These are phyloP conservation scores for Terfezia boudieri DNA, from an alignment of 495 filamentous ascomycete genomes.

Conservation along the genomic window DNA sequence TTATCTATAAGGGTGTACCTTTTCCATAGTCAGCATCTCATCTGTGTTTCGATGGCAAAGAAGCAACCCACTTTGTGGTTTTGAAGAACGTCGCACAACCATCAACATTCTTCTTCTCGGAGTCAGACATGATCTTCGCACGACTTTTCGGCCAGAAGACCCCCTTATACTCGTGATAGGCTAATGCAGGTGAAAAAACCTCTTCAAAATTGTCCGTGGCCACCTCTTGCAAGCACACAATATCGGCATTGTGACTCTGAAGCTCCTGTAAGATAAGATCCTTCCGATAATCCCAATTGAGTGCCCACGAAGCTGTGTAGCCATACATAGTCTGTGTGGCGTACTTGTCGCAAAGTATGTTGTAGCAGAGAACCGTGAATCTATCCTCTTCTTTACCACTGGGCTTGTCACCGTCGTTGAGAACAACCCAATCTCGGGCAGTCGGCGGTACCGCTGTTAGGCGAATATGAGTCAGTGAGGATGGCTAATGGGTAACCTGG, in stretches of 20 bases:
- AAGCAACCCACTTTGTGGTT: slow-evolving; percentile 35
- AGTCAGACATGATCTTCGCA: slow-evolving; percentile 73
- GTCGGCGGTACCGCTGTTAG: slow-evolving; percentile 49
- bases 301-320: slow-evolving; percentile 54
- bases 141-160: slow-evolving; percentile 72
- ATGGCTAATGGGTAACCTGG: slow-evolving; percentile 15
- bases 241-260: slow-evolving; percentile 60
- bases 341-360: slow-evolving; percentile 80
- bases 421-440: slow-evolving; percentile 46
- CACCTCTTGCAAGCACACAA: slow-evolving; percentile 83
- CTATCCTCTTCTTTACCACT: slow-evolving; percentile 13
- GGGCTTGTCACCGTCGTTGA: slow-evolving; percentile 29
- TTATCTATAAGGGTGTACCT: slow-evolving; percentile 76
- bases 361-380: slow-evolving; percentile 72
- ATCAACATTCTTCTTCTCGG: slow-evolving; percentile 67
- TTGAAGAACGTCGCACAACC: slow-evolving; percentile 96
- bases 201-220: slow-evolving; percentile 76
- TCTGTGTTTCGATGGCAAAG: background rate
- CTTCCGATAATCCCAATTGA: slow-evolving; percentile 69
- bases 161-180: slow-evolving; percentile 71
- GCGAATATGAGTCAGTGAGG: slow-evolving; percentile 9
- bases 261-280: slow-evolving; percentile 56
- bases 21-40: background rate
- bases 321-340: slow-evolving; percentile 67
- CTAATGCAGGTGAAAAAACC: slow-evolving; percentile 62